Evolutionary conservation across 176 grass and related monocot genomes (phyloP).

Genomic region (Puccinellia tenuiflora): DNA sequence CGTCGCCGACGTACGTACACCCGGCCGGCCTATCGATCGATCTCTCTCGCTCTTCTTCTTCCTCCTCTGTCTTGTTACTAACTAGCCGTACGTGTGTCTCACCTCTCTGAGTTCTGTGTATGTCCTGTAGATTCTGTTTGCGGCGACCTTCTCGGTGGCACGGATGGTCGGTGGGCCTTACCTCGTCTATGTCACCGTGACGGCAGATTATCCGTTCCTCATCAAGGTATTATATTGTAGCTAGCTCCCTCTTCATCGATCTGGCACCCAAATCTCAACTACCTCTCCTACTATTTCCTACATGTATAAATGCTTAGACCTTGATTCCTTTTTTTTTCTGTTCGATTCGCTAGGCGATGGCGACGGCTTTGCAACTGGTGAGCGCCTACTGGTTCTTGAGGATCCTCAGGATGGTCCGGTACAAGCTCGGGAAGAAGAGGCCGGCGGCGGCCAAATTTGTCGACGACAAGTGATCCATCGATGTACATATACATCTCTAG

Average conservation of each 20-base stretch:
- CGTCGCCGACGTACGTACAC: slow-evolving; percentile 41
- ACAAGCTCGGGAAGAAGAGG: slow-evolving; percentile 60
- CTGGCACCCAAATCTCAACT: neutral
- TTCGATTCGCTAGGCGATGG: slow-evolving; percentile 50
- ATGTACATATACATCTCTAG: neutral
- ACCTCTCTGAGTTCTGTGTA: neutral
- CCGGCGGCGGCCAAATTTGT: neutral
- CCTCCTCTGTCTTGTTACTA: neutral
- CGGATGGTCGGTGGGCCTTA: slow-evolving; percentile 81
- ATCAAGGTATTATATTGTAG: slow-evolving; percentile 50
- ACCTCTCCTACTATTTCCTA: neutral
- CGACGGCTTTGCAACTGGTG: slow-evolving; percentile 67
- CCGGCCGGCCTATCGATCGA: no score
- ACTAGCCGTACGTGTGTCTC: neutral
- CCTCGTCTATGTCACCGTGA: slow-evolving; percentile 59
- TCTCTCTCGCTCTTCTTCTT: neutral
- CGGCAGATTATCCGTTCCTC: slow-evolving; percentile 56
- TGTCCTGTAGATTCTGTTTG: slow-evolving; percentile 56
- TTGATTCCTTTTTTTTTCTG: neutral
- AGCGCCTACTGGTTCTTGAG: slow-evolving; percentile 85
- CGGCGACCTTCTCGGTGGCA: slow-evolving; percentile 64
- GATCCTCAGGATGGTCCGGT: slow-evolving; percentile 62
- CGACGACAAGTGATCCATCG: neutral
- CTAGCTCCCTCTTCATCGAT: neutral
- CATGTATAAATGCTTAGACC: neutral